These are phyloP conservation scores for Lachancea waltii DNA, from an alignment of 805 yeast species.

Conservation along the genomic window DNA sequence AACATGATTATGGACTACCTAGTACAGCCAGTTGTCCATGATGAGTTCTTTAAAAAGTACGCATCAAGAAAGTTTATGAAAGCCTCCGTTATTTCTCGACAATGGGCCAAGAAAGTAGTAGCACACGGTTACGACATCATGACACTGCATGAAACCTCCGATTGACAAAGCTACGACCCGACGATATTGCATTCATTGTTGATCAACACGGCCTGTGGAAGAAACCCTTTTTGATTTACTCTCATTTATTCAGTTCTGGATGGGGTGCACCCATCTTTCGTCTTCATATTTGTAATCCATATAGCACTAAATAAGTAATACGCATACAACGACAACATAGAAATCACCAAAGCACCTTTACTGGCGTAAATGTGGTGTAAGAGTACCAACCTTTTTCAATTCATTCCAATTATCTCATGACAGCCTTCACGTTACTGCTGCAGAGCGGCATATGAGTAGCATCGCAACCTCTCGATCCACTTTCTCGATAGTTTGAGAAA, in stretches of 20 bases:
- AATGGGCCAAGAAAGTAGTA: conserved; percentile 65
- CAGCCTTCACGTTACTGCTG: no score
- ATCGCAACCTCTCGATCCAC: no score
- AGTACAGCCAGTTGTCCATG: conserved; percentile 77
- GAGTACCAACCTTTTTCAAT: no score
- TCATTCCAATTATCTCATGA: no score
- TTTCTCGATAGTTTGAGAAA: no score
- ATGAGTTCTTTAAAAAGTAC: conserved; percentile 89
- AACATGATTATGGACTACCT: conserved; percentile 71
- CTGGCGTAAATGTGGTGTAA: no score
- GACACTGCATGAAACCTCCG: conserved; percentile 32
- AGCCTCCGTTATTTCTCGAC: conserved; percentile 71
- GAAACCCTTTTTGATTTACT: background rate
- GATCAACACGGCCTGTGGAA: background rate
- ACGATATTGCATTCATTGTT: background rate
- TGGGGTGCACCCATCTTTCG: no score
- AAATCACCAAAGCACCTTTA: no score
- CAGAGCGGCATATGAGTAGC: no score
- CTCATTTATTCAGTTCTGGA: conserved; percentile 4
- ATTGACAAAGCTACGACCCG: conserved; percentile 1
- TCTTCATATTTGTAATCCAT: no score
- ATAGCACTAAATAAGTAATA: no score
- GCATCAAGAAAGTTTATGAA: conserved; percentile 84
- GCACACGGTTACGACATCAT: conserved; percentile 34
- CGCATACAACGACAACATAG: no score